Base-by-base conservation (phyloP, 2,329 filamentous ascomycete species). In the Fusarium secorum region DNA sequence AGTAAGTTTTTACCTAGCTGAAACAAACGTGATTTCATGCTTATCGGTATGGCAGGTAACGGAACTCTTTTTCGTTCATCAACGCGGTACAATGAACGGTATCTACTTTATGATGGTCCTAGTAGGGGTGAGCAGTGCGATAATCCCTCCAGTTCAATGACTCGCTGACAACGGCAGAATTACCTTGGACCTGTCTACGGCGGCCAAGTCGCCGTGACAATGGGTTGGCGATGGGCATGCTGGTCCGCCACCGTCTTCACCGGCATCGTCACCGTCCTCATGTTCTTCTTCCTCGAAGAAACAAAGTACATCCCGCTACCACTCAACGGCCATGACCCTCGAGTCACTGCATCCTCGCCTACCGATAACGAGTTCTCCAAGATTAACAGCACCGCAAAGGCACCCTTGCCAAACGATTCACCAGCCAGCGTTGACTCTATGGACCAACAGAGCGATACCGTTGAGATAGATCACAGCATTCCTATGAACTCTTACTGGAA, bases 221-320 rank as follows among this genome's bases (percentile, higher is more conserved):
- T 72, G 46, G 76, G 76, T 0, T 80, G 77, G 78, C 74, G 77
- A 1, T 78, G 77, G 76, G 83, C 88, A 7, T 84, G 85, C 59
- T 79, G 76, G 62, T 80, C 74, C 39, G 70, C 66, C 38, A 56
- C 60, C 6, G 70, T 78, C 2, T 66, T 76, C 7, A 71, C 75
- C 5, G 70, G 70, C 0, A 41, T 70, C 2, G 58, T 69, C 15
- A 45, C 68, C 7, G 5, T 75, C 11, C n/a, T 68, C 7, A 68
- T 78, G 45, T 38, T 76, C 26, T 71, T 77, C 18, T 82, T 87
- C 17, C 86, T 82, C 45, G 71, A 74, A 20, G 68, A 72, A 30
- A 61, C 70, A 2, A 72, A 70, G 3, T 67, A 53, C 15, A 59
- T 55, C 1, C 58, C 46, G 7, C 32, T 54, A 4, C 22, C 49